Percentiles rank a stretch among this genome's conserved stretches.
phyloP scores from a whole-genome alignment of 2,329 filamentous ascomycete species.

The Cladophialophora chaetospira region DNA sequence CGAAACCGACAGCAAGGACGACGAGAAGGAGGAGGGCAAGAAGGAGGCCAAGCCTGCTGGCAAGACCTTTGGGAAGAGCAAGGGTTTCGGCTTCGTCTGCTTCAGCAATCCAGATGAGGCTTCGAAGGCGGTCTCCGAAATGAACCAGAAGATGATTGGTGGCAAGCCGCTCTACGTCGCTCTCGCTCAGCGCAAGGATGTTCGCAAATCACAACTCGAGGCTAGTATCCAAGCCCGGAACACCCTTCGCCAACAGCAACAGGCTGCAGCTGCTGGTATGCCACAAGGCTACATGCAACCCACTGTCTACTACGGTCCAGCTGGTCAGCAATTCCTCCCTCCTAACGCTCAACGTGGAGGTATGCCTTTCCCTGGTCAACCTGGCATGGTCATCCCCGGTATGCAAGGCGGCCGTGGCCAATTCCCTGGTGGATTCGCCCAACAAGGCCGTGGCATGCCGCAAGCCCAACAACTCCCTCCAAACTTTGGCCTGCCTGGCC shows the following conservation, averaged over 20 bases:
- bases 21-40: constrained; percentile 54
- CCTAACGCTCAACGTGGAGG: constrained; percentile 58
- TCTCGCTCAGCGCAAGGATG: constrained; percentile 98
- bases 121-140: constrained; percentile 97
- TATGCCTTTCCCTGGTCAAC: constrained; percentile 62
- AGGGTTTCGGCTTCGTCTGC: constrained; percentile 99
- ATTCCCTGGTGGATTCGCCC: constrained; percentile 77
- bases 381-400: constrained; percentile 61
- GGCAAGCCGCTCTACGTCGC: constrained; percentile 97
- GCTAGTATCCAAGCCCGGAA: constrained; percentile 99
- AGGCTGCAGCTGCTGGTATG: constrained; percentile 85
- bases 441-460: constrained; percentile 81
- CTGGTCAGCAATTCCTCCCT: constrained; percentile 48
- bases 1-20: constrained; percentile 45
- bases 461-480: constrained; percentile 82
- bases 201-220: constrained; percentile 98
- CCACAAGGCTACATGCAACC: constrained; percentile 81
- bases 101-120: constrained; percentile 99
- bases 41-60: constrained; percentile 58
- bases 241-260: constrained; percentile 97
- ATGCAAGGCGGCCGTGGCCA: constrained; percentile 81
- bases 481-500: constrained; percentile 77
- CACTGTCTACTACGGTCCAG: constrained; percentile 88
- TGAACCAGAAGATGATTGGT: constrained; percentile 99
- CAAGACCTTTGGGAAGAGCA: constrained; percentile 88